A percentile compares a stretch with the other conserved stretches of the same genome.
phyloP scores from a whole-genome alignment of 2,329 filamentous ascomycete genomes.

The Ceratocystis cacaofunesta region DNA sequence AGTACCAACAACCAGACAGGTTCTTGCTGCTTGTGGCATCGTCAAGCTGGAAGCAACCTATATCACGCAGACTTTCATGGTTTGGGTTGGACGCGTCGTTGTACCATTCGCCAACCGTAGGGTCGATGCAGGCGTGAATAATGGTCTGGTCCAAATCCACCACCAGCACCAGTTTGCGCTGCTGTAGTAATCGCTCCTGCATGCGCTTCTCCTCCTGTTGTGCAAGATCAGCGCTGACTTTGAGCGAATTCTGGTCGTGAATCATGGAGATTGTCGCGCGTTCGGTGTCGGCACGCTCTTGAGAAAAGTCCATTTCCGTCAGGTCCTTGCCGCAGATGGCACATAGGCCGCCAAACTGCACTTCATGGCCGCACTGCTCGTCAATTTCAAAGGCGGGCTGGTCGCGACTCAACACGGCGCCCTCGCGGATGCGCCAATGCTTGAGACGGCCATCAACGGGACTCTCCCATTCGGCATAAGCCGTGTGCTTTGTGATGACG shows the following conservation, averaged over 20 bases:
- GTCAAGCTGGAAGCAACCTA: conserved; percentile 71
- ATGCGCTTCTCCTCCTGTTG: conserved; percentile 69
- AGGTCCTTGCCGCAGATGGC: conserved; percentile 90
- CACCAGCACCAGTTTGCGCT: conserved; percentile 78
- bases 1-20: conserved; percentile 74
- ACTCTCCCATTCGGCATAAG: conserved; percentile 63
- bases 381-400: conserved; percentile 58
- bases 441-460: conserved; percentile 67
- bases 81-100: conserved; percentile 78
- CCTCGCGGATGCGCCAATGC: conserved; percentile 59
- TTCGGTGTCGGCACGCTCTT: conserved; percentile 60
- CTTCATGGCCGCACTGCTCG: conserved; percentile 78
- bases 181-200: conserved; percentile 64
- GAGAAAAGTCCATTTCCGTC: conserved; percentile 78
- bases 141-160: conserved; percentile 97
- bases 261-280: conserved; percentile 90
- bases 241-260: conserved; percentile 77
- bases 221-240: conserved; percentile 71
- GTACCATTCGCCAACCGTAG: conserved; percentile 92
- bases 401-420: conserved; percentile 46
- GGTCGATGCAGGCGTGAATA: conserved; percentile 94
- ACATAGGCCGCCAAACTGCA: conserved; percentile 84
- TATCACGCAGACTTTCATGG: conserved; percentile 76
- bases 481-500: conserved; percentile 53
- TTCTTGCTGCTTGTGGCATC: conserved; percentile 62